phyloP scores from a whole-genome alignment of 805 yeast genomes.

The Peterozyma xylosa region DNA sequence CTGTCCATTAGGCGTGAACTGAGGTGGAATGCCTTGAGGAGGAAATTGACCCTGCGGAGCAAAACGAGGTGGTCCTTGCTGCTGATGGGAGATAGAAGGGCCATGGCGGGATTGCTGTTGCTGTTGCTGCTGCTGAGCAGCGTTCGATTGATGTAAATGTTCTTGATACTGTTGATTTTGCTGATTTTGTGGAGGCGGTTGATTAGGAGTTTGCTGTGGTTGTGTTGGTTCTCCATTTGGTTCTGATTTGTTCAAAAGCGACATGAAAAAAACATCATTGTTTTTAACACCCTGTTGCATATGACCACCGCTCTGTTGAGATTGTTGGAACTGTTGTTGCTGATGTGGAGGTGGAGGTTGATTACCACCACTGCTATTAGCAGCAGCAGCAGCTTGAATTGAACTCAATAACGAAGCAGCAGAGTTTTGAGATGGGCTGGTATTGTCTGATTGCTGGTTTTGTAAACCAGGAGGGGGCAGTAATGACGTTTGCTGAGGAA shows the following conservation, averaged over 20 bases:
- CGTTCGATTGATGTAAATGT: no score
- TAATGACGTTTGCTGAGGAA: conserved; percentile 2
- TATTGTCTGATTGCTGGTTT: conserved; percentile 1
- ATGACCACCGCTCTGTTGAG: conserved; percentile 6
- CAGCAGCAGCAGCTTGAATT: conserved; percentile 2
- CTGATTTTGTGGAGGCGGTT: not conserved
- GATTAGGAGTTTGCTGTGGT: not conserved
- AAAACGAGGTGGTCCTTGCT: no score
- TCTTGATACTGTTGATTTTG: not conserved
- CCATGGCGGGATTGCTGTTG: no score
- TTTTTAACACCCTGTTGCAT: conserved; percentile 2
- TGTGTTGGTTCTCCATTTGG: not conserved
- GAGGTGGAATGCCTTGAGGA: not conserved
- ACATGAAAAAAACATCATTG: conserved; percentile 10
- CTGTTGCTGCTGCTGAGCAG: not conserved
- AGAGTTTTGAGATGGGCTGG: conserved; percentile 1
- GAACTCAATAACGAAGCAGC: conserved; percentile 3
- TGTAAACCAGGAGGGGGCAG: conserved; percentile 15
- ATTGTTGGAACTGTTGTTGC: conserved; percentile 6
- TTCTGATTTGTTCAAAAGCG: conserved; percentile 8
- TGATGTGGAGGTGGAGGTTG: conserved; percentile 4
- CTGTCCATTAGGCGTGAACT: not conserved
- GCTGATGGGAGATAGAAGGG: no score
- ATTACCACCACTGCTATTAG: not conserved
- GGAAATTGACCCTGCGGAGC: no score